These are phyloP conservation scores for Cystobasidium onofrii DNA, from an alignment of 768 basidiomycete species.

Conservation along the genomic window DNA sequence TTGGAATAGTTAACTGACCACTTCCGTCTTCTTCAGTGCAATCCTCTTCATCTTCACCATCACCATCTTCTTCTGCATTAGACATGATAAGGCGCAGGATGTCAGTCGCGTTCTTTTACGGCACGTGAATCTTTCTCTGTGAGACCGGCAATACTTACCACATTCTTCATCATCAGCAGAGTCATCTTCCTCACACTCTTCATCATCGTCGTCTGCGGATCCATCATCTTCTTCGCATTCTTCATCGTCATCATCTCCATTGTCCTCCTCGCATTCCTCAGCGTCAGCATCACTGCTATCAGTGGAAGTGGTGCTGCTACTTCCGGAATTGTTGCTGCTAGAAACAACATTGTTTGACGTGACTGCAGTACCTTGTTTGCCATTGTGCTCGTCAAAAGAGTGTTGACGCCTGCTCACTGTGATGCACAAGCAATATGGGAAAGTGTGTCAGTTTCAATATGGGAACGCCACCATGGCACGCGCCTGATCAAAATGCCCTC, in stretches of 20 bases:
- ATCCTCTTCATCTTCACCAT: conserved; percentile 21
- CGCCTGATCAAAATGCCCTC: background rate
- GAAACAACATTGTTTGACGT: background rate
- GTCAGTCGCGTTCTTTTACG: background rate
- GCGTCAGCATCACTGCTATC: background rate
- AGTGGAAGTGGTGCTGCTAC: background rate
- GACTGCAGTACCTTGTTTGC: conserved; percentile 7
- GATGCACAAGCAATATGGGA: background rate
- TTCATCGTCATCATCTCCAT: conserved; percentile 8
- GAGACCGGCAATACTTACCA: no score
- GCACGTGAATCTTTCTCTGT: background rate
- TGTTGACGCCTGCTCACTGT: background rate
- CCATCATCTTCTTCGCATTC: background rate
- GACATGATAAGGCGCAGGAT: background rate
- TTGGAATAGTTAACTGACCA: background rate
- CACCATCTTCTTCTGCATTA: background rate
- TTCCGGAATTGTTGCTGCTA: conserved; percentile 1
- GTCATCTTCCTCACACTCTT: background rate
- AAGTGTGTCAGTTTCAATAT: background rate
- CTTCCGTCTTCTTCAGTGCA: background rate
- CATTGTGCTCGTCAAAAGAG: conserved; percentile 5
- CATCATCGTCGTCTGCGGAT: conserved; percentile 1
- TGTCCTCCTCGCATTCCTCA: background rate
- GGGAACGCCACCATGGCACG: background rate
- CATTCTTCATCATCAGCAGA: background rate